Conservation (phyloP, 306 rosid genomes). For the Cercis canadensis region DNA sequence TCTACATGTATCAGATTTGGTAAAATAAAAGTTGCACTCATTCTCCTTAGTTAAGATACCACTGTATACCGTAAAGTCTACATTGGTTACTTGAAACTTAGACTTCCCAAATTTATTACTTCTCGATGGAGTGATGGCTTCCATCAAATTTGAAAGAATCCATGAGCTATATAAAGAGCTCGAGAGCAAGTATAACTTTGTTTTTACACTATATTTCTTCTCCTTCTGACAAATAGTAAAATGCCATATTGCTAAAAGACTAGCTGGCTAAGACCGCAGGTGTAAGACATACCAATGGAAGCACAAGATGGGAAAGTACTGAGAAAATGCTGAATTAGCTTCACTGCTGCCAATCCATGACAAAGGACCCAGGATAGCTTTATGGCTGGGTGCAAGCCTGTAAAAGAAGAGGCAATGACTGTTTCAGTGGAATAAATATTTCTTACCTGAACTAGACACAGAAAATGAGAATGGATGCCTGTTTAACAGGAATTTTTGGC, state of each 20-base stretch:
- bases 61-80: conserved; percentile 4
- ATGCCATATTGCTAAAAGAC: conserved; percentile 23
- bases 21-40: conserved; percentile 10
- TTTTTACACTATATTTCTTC: neutral
- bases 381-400: conserved; percentile 61
- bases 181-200: neutral
- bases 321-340: conserved; percentile 74
- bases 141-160: too few species aligned
- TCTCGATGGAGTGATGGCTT: too few species aligned
- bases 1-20: neutral
- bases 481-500: too few species aligned
- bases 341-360: conserved; percentile 85
- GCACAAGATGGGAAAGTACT: conserved; percentile 85
- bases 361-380: conserved; percentile 76
- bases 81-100: neutral
- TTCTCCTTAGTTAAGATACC: conserved; percentile 14
- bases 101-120: neutral
- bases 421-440: neutral
- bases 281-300: conserved; percentile 74
- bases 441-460: neutral
- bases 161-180: conserved; percentile 15
- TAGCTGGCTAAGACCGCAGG: neutral
- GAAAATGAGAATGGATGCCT: too few species aligned
- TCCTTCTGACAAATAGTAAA: conserved; percentile 16
- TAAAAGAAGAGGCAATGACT: conserved; percentile 16